A percentile compares a stretch with the other conserved stretches of the same genome.
Conservation (phyloP, 495 filamentous ascomycete species). For the Penicillium dipodomyicola region DNA sequence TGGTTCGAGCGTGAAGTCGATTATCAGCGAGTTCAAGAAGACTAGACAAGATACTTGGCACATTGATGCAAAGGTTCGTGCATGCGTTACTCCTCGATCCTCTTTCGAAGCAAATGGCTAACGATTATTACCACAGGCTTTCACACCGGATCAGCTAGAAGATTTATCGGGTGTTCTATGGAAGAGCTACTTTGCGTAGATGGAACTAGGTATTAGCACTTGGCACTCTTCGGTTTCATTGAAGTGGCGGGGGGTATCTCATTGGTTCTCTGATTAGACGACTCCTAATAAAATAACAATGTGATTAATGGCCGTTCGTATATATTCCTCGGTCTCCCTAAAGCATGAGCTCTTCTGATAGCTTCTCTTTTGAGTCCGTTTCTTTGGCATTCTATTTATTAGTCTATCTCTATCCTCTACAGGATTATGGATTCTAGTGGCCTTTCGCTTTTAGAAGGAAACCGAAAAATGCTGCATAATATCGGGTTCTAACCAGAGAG, state of each 20-base stretch:
- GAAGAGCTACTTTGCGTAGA: slow-evolving; percentile 98
- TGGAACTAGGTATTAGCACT: background rate
- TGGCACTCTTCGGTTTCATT: background rate
- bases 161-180: slow-evolving; percentile 95
- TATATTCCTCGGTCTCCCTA: background rate
- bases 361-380: too few relatives aligned
- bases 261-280: background rate
- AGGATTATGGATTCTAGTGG: too few relatives aligned
- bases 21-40: slow-evolving; percentile 98
- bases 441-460: too few relatives aligned
- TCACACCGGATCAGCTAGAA: slow-evolving; percentile 86
- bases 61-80: slow-evolving; percentile 86
- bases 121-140: slow-evolving; percentile 60
- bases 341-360: background rate
- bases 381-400: too few relatives aligned
- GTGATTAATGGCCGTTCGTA: background rate
- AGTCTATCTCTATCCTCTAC: too few relatives aligned
- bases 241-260: background rate
- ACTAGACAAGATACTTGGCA: slow-evolving; percentile 99
- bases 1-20: slow-evolving; percentile 94
- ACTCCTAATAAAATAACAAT: background rate
- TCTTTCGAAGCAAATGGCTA: slow-evolving; percentile 20
- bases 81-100: background rate
- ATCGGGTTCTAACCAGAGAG: too few relatives aligned
- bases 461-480: too few relatives aligned